Conservation (phyloP, 805 yeast species). For the Saccharomycopsis guyanensis region DNA sequence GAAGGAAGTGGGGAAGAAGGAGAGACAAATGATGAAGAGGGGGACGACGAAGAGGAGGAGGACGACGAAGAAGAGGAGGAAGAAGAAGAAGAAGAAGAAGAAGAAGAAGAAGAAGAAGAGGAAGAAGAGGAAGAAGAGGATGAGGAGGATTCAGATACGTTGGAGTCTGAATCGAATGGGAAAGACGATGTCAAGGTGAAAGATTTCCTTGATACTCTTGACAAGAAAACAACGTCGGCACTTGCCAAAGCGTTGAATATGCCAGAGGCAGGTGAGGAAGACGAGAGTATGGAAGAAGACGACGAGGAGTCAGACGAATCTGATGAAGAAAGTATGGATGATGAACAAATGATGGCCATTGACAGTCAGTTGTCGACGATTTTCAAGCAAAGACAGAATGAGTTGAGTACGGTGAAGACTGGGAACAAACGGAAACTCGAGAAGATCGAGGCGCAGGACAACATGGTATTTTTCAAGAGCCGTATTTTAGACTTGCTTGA, state of each 20-base stretch:
- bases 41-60: conserved; percentile 29
- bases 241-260: conserved; percentile 20
- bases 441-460: conserved; percentile 71
- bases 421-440: conserved; percentile 68
- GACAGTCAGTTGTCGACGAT: conserved; percentile 78
- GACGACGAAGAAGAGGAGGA: conserved; percentile 21
- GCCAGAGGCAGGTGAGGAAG: conserved; percentile 7
- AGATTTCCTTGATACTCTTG: conserved; percentile 19
- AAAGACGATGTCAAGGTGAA: conserved; percentile 20
- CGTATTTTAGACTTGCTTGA: conserved; percentile 75
- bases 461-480: conserved; percentile 69
- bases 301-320: conserved; percentile 30
- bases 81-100: conserved; percentile 21
- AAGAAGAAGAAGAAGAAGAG: conserved; percentile 21
- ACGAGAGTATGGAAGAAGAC: conserved; percentile 50
- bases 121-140: conserved; percentile 23
- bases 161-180: too few species aligned
- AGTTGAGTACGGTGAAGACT: conserved; percentile 42
- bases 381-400: conserved; percentile 74
- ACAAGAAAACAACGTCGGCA: conserved; percentile 18
- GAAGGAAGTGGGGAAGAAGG: conserved; percentile 42
- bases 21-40: conserved; percentile 31
- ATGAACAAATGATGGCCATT: conserved; percentile 84
- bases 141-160: conserved; percentile 21
- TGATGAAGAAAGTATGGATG: conserved; percentile 34